Evolutionary conservation across 75 land plant species (phyloP), one percentile per base, ranked within the genome.

Genomic region (Chamaecyparis obtusa): DNA sequence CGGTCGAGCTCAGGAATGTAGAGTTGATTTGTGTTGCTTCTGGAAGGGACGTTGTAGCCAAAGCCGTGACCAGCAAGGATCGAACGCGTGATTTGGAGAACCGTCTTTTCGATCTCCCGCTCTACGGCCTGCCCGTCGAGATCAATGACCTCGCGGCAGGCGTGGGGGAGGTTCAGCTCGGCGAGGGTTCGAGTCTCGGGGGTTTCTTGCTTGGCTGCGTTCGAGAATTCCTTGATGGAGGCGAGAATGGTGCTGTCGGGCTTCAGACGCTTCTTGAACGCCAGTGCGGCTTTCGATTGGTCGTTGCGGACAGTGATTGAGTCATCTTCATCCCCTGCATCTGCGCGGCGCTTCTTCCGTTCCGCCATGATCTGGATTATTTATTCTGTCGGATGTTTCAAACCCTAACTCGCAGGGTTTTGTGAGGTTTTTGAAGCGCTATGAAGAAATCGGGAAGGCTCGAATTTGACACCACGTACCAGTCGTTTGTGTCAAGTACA

Each of bases 1-100:
- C 99, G 94, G 54, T 97, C 99, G 36, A 97, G 92, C 91, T 97
- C 97, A 27, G 98, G 96, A 13, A 97, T 92, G 90, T 96, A 97
- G 41, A 97, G 91, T 90, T 97, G 99, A 85, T 97, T 96, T 35
- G 95, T 85, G 83, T 93, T 77, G 57, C 94, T 56, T 55, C 99
- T 91, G 16, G 97, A 91, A 15, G 99, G 99, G 30, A 96, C 92
- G 84, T 33, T 33, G 91, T 93, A 97, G 82, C 96, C 90, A 89
- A 96, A 95, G 60, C 99, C 99, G 74, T 92, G 35, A 55, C 97
- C 98, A 80, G 91, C 60, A 79, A 97, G 93, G 71, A 97, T 93
- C 83, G 98, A 96, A 48, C 88, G 89, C 32, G 98, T 90, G 51
- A 91, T 77, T 13, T 85, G 33, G 75, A 97, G 94, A 64, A 92